Evolutionary conservation across 2,329 filamentous ascomycete genomes (phyloP).

Genomic region (Plectosphaerella sp.): DNA sequence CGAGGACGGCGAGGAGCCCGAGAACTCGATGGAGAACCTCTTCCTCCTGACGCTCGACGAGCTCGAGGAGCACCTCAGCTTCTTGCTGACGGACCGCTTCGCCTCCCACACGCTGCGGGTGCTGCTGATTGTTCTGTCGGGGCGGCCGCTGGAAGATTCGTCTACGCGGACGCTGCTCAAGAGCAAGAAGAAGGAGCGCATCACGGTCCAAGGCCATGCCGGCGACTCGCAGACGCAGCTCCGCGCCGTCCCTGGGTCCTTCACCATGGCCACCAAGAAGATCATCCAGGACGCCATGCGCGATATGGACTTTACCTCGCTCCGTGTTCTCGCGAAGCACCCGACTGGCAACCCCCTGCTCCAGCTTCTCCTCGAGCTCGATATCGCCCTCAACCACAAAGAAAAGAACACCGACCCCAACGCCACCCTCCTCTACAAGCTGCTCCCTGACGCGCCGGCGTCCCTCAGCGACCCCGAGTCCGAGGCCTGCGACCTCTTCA

Average conservation of each 20-base stretch:
- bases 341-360: conserved; percentile 88
- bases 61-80: conserved; percentile 78
- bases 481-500: conserved; percentile 72
- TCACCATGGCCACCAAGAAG: conserved; percentile 71
- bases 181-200: conserved; percentile 88
- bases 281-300: conserved; percentile 74
- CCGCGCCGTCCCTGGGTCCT: conserved; percentile 71
- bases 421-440: conserved; percentile 62
- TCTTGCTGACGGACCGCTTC: conserved; percentile 79
- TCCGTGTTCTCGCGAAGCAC: conserved; percentile 81
- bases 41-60: conserved; percentile 83
- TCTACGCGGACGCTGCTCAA: conserved; percentile 72
- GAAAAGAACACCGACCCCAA: conserved; percentile 44
- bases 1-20: conserved; percentile 40
- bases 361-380: conserved; percentile 85
- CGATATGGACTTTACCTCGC: conserved; percentile 71
- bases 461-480: conserved; percentile 69
- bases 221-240: conserved; percentile 39
- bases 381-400: conserved; percentile 64
- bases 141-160: conserved; percentile 68
- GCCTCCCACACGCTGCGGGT: conserved; percentile 89
- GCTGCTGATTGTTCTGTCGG: conserved; percentile 79
- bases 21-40: conserved; percentile 73
- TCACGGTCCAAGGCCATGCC: conserved; percentile 54
- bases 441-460: conserved; percentile 71